These are phyloP conservation scores for Aspergillus niger DNA, from an alignment of 2,329 filamentous ascomycete species.

Conservation along the genomic window DNA sequence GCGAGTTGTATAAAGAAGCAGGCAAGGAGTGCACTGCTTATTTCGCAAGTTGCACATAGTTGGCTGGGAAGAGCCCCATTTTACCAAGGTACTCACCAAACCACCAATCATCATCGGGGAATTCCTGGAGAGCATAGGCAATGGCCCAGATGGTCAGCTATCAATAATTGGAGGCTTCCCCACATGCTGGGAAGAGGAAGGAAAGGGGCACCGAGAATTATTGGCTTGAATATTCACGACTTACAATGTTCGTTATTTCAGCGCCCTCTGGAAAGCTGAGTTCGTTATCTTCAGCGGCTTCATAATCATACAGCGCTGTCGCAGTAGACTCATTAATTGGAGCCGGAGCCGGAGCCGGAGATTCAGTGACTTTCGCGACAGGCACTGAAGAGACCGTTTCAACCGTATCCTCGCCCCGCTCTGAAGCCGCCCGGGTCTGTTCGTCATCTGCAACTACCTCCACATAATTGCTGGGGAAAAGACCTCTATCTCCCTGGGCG, in stretches of 20 bases:
- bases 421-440: slow-evolving; percentile 24
- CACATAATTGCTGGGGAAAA: slow-evolving; percentile 98
- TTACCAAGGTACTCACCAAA: slow-evolving; percentile 80
- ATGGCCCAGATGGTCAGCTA: not conserved
- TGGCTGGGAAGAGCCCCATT: slow-evolving; percentile 75
- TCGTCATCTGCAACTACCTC: slow-evolving; percentile 71
- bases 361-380: slow-evolving; percentile 34
- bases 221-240: slow-evolving; percentile 37
- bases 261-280: slow-evolving; percentile 86
- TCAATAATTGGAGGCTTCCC: not conserved
- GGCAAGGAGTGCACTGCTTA: not conserved
- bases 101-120: slow-evolving; percentile 99
- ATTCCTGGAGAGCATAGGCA: slow-evolving; percentile 61
- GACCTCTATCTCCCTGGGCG: slow-evolving; percentile 74
- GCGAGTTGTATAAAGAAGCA: not conserved
- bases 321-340: slow-evolving; percentile 63
- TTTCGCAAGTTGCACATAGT: slow-evolving; percentile 45
- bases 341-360: slow-evolving; percentile 28
- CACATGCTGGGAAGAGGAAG: not conserved
- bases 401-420: slow-evolving; percentile 32
- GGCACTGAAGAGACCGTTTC: slow-evolving; percentile 39
- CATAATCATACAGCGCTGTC: slow-evolving; percentile 90
- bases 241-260: slow-evolving; percentile 74
- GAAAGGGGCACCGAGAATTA: not conserved
- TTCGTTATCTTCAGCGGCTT: slow-evolving; percentile 91